phyloP scores from a whole-genome alignment of 257 asterid species.

The Ajuga chamaepitys region DNA sequence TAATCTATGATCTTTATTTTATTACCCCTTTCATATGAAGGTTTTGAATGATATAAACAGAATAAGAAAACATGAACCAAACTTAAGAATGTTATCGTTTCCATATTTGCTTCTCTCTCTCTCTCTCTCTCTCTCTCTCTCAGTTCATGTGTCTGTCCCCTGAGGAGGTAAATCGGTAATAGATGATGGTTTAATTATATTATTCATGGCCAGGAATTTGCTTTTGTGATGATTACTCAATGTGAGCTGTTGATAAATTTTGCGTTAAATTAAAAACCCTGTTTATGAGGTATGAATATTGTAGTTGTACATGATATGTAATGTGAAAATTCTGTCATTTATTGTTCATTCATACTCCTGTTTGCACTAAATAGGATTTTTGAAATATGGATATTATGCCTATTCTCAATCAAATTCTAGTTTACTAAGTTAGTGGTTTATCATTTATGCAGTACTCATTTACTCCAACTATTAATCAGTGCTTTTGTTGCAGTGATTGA shows the following conservation, averaged over 20 bases:
- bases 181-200: neutral
- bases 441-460: too few species aligned
- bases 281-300: neutral
- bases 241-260: neutral
- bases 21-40: neutral
- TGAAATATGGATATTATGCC: neutral
- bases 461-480: neutral
- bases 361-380: neutral
- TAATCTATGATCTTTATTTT: neutral
- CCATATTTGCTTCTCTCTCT: neutral
- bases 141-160: neutral
- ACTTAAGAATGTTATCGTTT: neutral
- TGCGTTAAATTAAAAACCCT: neutral
- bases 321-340: neutral
- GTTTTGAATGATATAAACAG: neutral
- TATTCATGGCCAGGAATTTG: too few species aligned
- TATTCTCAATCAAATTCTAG: neutral
- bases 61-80: neutral
- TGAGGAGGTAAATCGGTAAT: neutral
- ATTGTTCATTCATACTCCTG: neutral
- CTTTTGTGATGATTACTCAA: neutral
- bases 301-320: neutral
- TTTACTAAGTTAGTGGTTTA: neutral
- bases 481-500: neutral
- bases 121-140: too few species aligned